Base-by-base conservation (phyloP, 1,284 basidiomycete genomes). In the Tremellales sp. region DNA sequence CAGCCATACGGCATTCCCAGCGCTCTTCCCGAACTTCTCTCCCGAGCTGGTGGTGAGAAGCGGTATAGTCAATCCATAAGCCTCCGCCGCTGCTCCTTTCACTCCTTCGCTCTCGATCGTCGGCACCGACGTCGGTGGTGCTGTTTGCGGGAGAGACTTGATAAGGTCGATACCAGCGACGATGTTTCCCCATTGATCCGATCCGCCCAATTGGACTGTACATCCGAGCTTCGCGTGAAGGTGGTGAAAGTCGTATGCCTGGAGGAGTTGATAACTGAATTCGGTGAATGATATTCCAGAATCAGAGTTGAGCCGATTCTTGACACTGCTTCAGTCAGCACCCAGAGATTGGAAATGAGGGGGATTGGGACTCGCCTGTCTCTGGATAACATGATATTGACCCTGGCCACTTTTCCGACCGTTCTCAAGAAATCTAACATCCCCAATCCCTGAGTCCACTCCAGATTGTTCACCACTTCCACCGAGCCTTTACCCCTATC, bases 171-270 rank as follows among this genome's bases (percentile, higher is more conserved):
- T 80, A 4, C 93, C 93, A 7, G 89, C 87, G 19, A 91, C 77
- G 56, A 98, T 97, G 69, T 98, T 98, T n/a, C 96, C 94, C 85
- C 93, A 93, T 71, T 99, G 96, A 71, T 99, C 96, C 0, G 88
- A 91, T 3, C 96, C 96, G 42, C 96, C 96, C 37, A 98, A 75
- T 73, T 99, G 96, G 40, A 97, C 80, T 2, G 83, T 83, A 72
- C 94, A 97, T 0, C 76, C 77, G 44, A 82, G 77, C 1, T 49
- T 25, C 2, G 78, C 76, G 73, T 93, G 79, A 2, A 99, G 80
- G 53, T 85, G 77, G 54, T 85, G 81, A 74, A 97, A 99, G 73
- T 99, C 96, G 73, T 91, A 89, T 2, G 91, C 96, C 76, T 99
- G 96, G 11, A 99, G 79, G 22, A 99, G 83, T 68, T 99, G 94